These are phyloP conservation scores for Scleromitrula shiraiana DNA, from an alignment of 2,329 filamentous ascomycete species.

Conservation along the genomic window DNA sequence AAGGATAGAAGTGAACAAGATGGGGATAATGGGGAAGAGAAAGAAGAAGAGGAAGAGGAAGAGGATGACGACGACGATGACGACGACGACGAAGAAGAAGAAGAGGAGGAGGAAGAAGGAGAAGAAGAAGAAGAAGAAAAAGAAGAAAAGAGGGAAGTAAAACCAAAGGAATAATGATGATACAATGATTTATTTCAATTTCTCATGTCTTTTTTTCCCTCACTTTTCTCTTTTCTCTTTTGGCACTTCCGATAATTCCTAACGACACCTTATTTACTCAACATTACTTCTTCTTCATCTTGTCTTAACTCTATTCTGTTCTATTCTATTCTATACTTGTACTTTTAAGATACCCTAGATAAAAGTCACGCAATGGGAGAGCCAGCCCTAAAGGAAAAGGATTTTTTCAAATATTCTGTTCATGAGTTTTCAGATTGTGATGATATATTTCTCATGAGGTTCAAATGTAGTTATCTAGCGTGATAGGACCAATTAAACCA, in stretches of 20 bases:
- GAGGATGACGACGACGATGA: background rate
- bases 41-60: background rate
- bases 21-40: background rate
- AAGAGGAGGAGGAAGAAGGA: background rate
- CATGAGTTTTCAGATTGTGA: no score
- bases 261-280: no score
- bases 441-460: no score
- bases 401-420: no score
- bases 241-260: no score
- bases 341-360: conserved; percentile 1
- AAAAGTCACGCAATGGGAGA: no score
- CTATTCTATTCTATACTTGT: background rate
- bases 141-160: background rate
- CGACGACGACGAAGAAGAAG: background rate
- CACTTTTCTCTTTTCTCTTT: no score
- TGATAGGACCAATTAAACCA: no score
- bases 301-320: background rate
- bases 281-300: no score
- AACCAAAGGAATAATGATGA: background rate
- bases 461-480: no score
- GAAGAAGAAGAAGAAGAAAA: background rate
- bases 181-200: no score
- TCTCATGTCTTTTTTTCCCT: no score
- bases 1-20: background rate
- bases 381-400: conserved; percentile 1